These are phyloP conservation scores for Pichia occidentalis DNA, from an alignment of 805 yeast species.

Conservation along the genomic window DNA sequence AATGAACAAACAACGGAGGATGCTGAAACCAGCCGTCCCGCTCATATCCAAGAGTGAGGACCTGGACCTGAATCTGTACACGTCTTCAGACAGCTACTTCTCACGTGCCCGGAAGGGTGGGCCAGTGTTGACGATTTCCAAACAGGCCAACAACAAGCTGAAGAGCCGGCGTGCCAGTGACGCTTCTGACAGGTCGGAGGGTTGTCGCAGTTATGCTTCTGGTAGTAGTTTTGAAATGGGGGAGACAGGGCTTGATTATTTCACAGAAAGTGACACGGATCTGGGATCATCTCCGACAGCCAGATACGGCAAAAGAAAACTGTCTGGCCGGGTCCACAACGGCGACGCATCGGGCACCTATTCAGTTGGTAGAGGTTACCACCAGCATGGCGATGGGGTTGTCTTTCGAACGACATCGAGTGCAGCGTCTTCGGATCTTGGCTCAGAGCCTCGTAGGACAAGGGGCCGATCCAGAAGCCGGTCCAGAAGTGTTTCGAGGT, in stretches of 20 bases:
- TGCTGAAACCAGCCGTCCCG: neutral
- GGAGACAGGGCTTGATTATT: constrained; percentile 5
- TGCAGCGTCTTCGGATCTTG: no score
- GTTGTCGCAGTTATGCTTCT: constrained; percentile 4
- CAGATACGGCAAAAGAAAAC: constrained; percentile 10
- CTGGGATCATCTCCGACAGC: constrained; percentile 19
- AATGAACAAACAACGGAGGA: constrained; percentile 1
- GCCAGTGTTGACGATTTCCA: constrained; percentile 11
- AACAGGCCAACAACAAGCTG: constrained; percentile 3
- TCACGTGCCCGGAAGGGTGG: constrained; percentile 26
- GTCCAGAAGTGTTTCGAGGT: constrained; percentile 11
- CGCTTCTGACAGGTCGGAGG: constrained; percentile 22
- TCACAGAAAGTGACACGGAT: constrained; percentile 21
- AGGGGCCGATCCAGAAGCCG: constrained; percentile 17
- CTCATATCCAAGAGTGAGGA: neutral
- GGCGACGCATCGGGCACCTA: no score
- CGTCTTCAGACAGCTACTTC: constrained; percentile 31
- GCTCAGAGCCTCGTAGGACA: no score
- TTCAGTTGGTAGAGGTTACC: no score
- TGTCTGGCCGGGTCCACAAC: no score
- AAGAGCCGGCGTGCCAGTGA: constrained; percentile 23
- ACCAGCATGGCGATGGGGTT: no score
- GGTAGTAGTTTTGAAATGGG: constrained; percentile 6
- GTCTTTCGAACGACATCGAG: no score
- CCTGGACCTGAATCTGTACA: constrained; percentile 12